Percentiles rank a stretch among this genome's conserved stretches.
phyloP scores from a whole-genome alignment of 345 rosid genomes.

The Rhodomyrtus tomentosa region DNA sequence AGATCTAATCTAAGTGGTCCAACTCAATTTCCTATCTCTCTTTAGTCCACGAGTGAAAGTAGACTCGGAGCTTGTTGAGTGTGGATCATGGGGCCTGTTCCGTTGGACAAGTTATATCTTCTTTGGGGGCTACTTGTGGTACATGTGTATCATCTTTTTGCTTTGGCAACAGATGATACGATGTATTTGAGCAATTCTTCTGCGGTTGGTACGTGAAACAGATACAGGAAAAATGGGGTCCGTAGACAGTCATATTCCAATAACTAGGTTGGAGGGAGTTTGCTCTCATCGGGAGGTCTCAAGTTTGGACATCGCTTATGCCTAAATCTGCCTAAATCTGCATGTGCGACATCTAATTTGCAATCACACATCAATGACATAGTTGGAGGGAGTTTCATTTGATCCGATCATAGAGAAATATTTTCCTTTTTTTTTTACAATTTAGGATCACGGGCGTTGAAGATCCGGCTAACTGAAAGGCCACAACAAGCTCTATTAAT shows the following conservation, averaged over 20 bases:
- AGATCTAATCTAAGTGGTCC: background rate
- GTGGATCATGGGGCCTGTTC: background rate
- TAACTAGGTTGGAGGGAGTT: background rate
- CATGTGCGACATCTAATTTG: background rate
- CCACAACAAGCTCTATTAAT: background rate
- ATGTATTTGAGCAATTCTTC: background rate
- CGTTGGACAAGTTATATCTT: background rate
- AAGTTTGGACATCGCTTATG: background rate
- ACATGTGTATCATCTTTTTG: background rate
- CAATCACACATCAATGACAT: background rate
- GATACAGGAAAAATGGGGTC: background rate
- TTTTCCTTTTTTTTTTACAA: background rate
- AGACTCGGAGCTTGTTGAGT: background rate
- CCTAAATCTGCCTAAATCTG: background rate
- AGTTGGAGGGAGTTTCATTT: background rate
- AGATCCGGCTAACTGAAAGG: background rate
- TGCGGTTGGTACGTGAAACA: fast-evolving
- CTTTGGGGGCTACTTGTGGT: background rate
- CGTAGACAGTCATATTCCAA: background rate
- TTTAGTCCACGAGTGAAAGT: background rate
- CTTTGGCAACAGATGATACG: background rate
- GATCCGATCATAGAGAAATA: background rate
- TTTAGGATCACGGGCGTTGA: background rate
- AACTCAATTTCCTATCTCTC: background rate
- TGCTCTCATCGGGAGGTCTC: background rate